Conservation (phyloP, 345 rosid genomes). For the Eucalyptus virginea region DNA sequence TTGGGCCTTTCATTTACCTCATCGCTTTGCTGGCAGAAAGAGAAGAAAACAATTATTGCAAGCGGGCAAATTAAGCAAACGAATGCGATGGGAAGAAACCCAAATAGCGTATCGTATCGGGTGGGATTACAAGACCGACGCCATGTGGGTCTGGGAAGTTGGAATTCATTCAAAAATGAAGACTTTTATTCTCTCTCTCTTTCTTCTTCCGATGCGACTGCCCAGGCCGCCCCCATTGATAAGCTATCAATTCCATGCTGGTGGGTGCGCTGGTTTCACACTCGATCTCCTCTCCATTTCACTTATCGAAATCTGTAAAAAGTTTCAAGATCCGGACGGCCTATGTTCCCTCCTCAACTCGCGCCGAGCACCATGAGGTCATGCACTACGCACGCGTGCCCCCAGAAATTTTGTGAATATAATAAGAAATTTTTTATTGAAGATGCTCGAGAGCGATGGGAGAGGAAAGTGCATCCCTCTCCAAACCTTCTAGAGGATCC, state of each 20-base stretch:
- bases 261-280: background rate
- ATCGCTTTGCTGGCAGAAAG: no score
- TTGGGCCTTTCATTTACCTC: no score
- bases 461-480: background rate
- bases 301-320: background rate
- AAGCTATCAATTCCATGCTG: background rate
- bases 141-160: background rate
- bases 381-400: background rate
- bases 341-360: background rate
- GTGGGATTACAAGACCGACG: background rate
- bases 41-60: background rate
- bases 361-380: background rate
- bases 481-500: background rate
- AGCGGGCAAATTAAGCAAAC: background rate
- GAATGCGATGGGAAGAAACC: background rate
- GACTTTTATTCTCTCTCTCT: background rate
- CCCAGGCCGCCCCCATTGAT: background rate
- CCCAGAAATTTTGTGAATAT: background rate
- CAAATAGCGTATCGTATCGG: background rate
- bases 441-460: background rate
- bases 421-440: background rate
- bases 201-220: background rate
- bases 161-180: background rate
- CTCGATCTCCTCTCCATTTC: background rate
- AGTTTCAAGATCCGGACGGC: background rate